Base-by-base conservation (phyloP, 495 filamentous ascomycete species). In the Usnea hakonensis region DNA sequence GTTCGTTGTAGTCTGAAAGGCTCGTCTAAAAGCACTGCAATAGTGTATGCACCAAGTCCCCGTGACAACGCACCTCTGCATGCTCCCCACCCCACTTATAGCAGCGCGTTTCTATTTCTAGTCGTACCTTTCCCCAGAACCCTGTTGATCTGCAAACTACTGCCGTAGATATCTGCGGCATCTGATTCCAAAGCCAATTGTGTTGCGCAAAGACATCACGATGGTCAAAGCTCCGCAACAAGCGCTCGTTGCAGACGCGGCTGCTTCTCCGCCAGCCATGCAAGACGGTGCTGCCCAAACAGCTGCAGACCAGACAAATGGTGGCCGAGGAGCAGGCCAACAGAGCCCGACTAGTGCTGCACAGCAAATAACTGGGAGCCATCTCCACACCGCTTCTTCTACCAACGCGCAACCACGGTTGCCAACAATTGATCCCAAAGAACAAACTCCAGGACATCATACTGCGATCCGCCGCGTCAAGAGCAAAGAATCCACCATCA, bases 331-430 rank as follows among this genome's bases (percentile, higher is more conserved):
- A 52, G 48, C 19, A 33, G 28, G 48, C 48, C 48, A 52, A 53
- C 53, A 35, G 19, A 55, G 37, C 32, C 36, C 60, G 21, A 37
- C 60, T 37, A 19, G 40, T 55, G 32, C 40, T 62, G 60, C 41
- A 35, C 53, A 53, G 50, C 53, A 62, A 53, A 62, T 57, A 50
- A 62, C 40, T 48, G 38, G 60, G 26, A 43, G 60, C 9, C 40
- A 62, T 62, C 40, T 62, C 40, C 53, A 62, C 55, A 62, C 60
- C 54, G 54, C 60, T 62, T 62, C 60, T 62, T 62, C 60, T 11
- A 40, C 48, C 54, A 62, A 62, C 21, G 30, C 60, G 17, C 60
- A 56, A 56, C 53, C 38, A 19, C 53, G 54, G 40, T 40, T 62
- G 33, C 21, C 52, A 19, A 62, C 48, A 21, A 35, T 13, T 33